A percentile compares a stretch with the other conserved stretches of the same genome.
These are phyloP conservation scores for Verticillium alfalfae DNA, from an alignment of 2,329 filamentous ascomycete species.

Conservation along the genomic window DNA sequence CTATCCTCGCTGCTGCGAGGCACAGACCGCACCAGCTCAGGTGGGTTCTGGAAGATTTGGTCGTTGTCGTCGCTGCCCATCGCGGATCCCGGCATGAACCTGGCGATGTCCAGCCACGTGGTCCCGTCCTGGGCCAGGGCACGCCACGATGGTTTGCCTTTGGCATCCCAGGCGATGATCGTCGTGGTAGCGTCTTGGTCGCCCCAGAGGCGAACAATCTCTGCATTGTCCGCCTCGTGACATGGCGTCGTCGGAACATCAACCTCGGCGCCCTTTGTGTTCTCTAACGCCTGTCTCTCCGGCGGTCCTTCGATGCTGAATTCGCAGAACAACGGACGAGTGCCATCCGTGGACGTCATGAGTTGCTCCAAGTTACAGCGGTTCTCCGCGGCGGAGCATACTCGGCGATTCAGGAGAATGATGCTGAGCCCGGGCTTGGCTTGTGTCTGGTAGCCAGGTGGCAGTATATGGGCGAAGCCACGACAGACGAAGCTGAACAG, in stretches of 20 bases:
- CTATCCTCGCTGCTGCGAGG: not conserved
- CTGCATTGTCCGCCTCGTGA: not conserved
- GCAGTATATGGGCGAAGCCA: not conserved
- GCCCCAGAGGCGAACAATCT: conserved; percentile 7
- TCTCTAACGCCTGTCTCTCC: not conserved
- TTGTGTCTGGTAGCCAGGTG: not conserved
- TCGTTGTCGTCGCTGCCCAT: not conserved
- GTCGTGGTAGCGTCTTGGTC: not conserved
- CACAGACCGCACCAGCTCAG: not conserved
- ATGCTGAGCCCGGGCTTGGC: not conserved
- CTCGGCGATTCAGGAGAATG: not conserved
- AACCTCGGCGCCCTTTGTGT: not conserved
- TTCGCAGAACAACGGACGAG: not conserved
- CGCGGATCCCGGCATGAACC: not conserved
- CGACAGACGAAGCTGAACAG: not conserved
- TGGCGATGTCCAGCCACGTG: not conserved
- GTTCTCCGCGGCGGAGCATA: not conserved
- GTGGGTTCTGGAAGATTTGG: not conserved
- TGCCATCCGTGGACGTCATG: not conserved
- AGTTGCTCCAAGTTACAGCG: not conserved
- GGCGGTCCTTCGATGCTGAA: not conserved
- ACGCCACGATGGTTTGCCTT: not conserved
- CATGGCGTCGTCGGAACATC: not conserved
- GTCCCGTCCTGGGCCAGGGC: not conserved
- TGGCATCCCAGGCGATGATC: not conserved